A percentile compares a stretch with the other conserved stretches of the same genome.
Evolutionary conservation across 2,329 filamentous ascomycete species (phyloP).

Genomic region (Aspergillus arachidicola): DNA sequence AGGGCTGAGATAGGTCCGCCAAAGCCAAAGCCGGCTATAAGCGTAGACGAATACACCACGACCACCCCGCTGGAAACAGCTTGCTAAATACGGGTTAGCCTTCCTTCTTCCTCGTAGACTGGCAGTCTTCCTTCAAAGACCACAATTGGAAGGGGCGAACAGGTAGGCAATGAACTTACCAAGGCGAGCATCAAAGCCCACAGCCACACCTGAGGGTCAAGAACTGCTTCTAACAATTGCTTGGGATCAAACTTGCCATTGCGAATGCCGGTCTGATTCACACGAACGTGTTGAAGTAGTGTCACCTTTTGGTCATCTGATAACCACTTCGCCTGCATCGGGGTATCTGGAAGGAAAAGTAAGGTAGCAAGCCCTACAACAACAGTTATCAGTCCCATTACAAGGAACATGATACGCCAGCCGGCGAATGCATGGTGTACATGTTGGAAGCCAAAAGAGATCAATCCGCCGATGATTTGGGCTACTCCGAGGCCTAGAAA

Average conservation of each 20-base stretch:
- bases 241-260: slow-evolving; percentile 52
- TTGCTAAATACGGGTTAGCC: neutral
- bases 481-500: slow-evolving; percentile 62
- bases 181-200: slow-evolving; percentile 33
- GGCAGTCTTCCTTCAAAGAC: neutral
- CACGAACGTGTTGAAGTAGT: slow-evolving; percentile 46
- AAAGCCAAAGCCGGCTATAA: slow-evolving; percentile 47
- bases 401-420: slow-evolving; percentile 53
- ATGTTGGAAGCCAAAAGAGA: slow-evolving; percentile 57
- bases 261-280: slow-evolving; percentile 56
- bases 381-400: slow-evolving; percentile 47
- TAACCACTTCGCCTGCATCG: slow-evolving; percentile 21
- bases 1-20: slow-evolving; percentile 47
- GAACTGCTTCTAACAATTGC: slow-evolving; percentile 51
- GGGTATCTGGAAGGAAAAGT: slow-evolving; percentile 38
- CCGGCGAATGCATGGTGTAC: slow-evolving; percentile 39
- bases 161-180: neutral
- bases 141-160: neutral
- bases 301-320: slow-evolving; percentile 42
- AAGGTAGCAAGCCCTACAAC: slow-evolving; percentile 41
- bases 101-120: neutral
- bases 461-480: slow-evolving; percentile 40
- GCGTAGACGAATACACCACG: slow-evolving; percentile 49
- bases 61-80: slow-evolving; percentile 46
- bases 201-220: slow-evolving; percentile 51